Conservation (phyloP, 1,139 yeast genomes). For the Candida sp. region DNA sequence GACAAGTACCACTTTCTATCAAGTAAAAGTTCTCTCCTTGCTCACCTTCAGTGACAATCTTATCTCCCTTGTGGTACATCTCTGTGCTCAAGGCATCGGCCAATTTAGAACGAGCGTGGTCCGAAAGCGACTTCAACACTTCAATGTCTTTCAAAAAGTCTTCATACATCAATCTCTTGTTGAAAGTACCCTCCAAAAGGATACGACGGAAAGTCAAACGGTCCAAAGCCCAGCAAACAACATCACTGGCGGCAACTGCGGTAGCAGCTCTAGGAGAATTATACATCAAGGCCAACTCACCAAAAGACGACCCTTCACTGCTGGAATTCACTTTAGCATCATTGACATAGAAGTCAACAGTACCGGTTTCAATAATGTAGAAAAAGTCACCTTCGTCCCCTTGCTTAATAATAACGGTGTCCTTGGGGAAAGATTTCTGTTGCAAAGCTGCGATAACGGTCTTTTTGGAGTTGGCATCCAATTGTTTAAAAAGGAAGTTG, state of each 20-base stretch:
- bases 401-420: constrained; percentile 77
- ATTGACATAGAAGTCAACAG: constrained; percentile 80
- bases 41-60: constrained; percentile 87
- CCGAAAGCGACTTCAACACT: constrained; percentile 70
- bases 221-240: constrained; percentile 87
- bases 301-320: constrained; percentile 90
- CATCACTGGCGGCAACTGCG: constrained; percentile 72
- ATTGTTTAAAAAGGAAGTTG: constrained; percentile 82
- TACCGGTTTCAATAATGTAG: constrained; percentile 86
- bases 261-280: constrained; percentile 99
- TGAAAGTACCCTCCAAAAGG: constrained; percentile 86
- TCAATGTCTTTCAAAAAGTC: constrained; percentile 88
- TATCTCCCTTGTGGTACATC: constrained; percentile 70
- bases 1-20: constrained; percentile 87
- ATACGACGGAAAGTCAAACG: constrained; percentile 93
- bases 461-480: constrained; percentile 73
- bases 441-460: constrained; percentile 84
- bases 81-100: constrained; percentile 95
- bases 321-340: constrained; percentile 75
- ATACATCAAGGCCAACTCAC: constrained; percentile 97
- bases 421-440: constrained; percentile 65
- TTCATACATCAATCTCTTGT: constrained; percentile 90
- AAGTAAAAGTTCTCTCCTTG: constrained; percentile 90
- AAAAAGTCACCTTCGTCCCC: constrained; percentile 98
- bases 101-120: constrained; percentile 85